Evolutionary conservation across 1,284 basidiomycete genomes (phyloP).

Genomic region (Lentinula novae-zelandiae): DNA sequence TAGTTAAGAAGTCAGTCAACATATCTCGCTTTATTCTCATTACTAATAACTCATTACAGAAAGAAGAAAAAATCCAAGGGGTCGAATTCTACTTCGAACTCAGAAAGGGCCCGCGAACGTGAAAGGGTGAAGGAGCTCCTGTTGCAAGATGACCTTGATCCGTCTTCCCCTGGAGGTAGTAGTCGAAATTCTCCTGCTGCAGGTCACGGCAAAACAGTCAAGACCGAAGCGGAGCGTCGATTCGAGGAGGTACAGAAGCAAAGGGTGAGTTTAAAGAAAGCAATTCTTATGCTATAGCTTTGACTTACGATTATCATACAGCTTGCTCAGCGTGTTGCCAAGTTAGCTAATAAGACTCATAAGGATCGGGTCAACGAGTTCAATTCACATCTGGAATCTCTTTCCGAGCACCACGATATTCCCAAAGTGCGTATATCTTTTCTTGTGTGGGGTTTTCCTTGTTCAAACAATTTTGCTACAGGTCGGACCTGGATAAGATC

Average conservation of each 20-base stretch:
- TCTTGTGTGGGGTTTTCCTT: conserved; percentile 17
- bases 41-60: conserved; percentile 33
- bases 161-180: conserved; percentile 47
- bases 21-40: background rate
- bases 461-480: conserved; percentile 26
- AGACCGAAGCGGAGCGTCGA: conserved; percentile 87
- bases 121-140: conserved; percentile 45
- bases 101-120: conserved; percentile 38
- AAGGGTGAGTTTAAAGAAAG: conserved; percentile 54
- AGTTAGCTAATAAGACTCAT: conserved; percentile 84
- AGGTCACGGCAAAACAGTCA: conserved; percentile 42
- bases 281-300: background rate
- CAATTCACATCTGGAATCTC: conserved; percentile 83
- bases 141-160: conserved; percentile 44
- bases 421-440: conserved; percentile 50
- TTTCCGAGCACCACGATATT: conserved; percentile 93
- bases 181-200: conserved; percentile 55
- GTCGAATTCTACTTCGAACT: conserved; percentile 39
- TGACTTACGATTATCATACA: conserved; percentile 26
- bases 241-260: conserved; percentile 85
- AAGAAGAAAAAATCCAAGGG: conserved; percentile 84
- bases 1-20: conserved; percentile 74
- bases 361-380: conserved; percentile 94
- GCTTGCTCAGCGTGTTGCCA: conserved; percentile 80
- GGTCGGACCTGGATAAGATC: conserved; percentile 75